Evolutionary conservation across 2,329 filamentous ascomycete species (phyloP).

Genomic region (Arthroderma sp.): DNA sequence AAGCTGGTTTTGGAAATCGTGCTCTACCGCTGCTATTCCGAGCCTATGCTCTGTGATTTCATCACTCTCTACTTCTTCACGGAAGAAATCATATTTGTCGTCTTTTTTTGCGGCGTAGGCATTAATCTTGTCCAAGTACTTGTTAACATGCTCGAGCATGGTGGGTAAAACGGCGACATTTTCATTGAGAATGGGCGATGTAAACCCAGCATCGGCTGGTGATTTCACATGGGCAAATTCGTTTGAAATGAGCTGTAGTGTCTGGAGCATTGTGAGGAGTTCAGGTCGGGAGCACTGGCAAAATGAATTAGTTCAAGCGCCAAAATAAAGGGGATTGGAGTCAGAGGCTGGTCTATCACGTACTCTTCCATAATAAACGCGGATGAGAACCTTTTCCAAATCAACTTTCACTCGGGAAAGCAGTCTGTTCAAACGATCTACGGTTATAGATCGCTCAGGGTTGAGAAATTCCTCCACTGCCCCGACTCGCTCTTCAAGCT

Average conservation of each 20-base stretch:
- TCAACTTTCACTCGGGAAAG: constrained; percentile 62
- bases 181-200: constrained; percentile 53
- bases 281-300: constrained; percentile 66
- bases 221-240: constrained; percentile 59
- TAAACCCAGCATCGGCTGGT: constrained; percentile 56
- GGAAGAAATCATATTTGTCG: constrained; percentile 91
- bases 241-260: constrained; percentile 64
- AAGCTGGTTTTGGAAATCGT: constrained; percentile 70
- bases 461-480: constrained; percentile 79
- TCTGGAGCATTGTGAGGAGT: constrained; percentile 70
- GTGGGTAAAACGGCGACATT: constrained; percentile 63
- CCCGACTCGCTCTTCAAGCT: constrained; percentile 63
- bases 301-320: constrained; percentile 8
- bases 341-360: background rate
- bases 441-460: constrained; percentile 49
- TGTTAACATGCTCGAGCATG: constrained; percentile 59
- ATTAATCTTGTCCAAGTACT: constrained; percentile 75
- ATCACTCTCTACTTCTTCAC: constrained; percentile 74
- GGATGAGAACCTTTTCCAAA: constrained; percentile 81
- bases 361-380: constrained; percentile 88
- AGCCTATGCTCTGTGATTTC: constrained; percentile 79
- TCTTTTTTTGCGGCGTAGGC: constrained; percentile 66
- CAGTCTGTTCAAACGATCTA: constrained; percentile 62
- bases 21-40: constrained; percentile 81
- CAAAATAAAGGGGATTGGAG: background rate